Percentiles rank a stretch among this genome's conserved stretches.
phyloP scores from a whole-genome alignment of 2,329 filamentous ascomycete genomes.

The Domatiomyces catenatus region DNA sequence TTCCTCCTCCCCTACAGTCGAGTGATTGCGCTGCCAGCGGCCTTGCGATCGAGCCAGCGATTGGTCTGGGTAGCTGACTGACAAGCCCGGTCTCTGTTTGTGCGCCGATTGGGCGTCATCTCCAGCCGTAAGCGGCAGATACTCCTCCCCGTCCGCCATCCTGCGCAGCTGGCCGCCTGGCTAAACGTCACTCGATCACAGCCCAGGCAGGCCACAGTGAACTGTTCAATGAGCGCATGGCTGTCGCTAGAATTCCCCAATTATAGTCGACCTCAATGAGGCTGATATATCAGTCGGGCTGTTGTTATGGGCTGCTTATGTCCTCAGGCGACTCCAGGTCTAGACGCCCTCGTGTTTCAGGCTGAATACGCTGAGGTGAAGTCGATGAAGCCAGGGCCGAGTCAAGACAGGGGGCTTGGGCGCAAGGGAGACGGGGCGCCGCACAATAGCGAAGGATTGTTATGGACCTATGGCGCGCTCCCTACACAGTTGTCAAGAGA shows the following conservation, averaged over 20 bases:
- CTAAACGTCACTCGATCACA: not conserved
- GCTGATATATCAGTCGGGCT: not conserved
- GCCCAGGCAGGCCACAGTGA: not conserved
- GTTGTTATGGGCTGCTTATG: not conserved
- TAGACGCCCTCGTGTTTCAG: too few relatives aligned
- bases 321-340: too few relatives aligned
- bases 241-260: not conserved
- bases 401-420: too few relatives aligned
- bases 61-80: not conserved
- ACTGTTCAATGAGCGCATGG: not conserved
- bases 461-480: too few relatives aligned
- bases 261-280: not conserved
- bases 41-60: not conserved
- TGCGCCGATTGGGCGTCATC: not conserved
- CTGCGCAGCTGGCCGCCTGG: not conserved
- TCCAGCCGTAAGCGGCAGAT: not conserved
- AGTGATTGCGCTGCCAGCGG: not conserved
- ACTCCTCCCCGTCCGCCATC: not conserved
- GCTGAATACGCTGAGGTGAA: too few relatives aligned
- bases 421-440: too few relatives aligned
- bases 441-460: too few relatives aligned
- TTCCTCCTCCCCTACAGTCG: not conserved
- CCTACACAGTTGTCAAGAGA: too few relatives aligned
- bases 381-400: too few relatives aligned
- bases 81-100: not conserved